phyloP scores from a whole-genome alignment of 73 alveolate genomes.

The Paramecium primaurelia region DNA sequence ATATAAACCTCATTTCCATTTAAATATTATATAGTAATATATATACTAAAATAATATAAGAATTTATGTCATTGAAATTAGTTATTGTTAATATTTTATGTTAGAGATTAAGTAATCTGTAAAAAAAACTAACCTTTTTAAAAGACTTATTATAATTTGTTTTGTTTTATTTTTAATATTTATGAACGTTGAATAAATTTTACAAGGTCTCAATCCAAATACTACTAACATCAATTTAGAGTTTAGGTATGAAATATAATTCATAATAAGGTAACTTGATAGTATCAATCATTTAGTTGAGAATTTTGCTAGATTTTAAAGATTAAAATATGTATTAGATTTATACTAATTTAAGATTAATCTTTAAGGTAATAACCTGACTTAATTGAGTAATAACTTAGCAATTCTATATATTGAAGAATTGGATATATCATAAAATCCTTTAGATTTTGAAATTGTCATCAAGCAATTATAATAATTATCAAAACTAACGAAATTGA shows the following conservation, averaged over 20 bases:
- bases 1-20: too few species aligned
- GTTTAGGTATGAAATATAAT: neutral
- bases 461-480: neutral
- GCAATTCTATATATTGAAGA: neutral
- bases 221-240: conserved; percentile 3
- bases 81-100: neutral
- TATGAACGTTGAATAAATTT: conserved; percentile 46
- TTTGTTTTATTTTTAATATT: neutral
- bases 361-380: conserved; percentile 16
- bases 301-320: neutral
- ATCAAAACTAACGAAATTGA: conserved; percentile 1
- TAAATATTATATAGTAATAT: too few species aligned
- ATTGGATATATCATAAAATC: neutral
- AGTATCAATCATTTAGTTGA: neutral
- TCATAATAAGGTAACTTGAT: neutral
- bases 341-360: neutral
- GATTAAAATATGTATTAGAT: neutral
- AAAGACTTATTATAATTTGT: neutral
- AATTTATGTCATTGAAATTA: neutral
- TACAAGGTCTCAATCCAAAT: neutral
- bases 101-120: neutral
- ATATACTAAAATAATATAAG: neutral
- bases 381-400: neutral
- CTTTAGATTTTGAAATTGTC: neutral
- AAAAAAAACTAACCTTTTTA: neutral